Evolutionary conservation across 2,329 filamentous ascomycete genomes (phyloP).

Genomic region (Cladosporium sp.): DNA sequence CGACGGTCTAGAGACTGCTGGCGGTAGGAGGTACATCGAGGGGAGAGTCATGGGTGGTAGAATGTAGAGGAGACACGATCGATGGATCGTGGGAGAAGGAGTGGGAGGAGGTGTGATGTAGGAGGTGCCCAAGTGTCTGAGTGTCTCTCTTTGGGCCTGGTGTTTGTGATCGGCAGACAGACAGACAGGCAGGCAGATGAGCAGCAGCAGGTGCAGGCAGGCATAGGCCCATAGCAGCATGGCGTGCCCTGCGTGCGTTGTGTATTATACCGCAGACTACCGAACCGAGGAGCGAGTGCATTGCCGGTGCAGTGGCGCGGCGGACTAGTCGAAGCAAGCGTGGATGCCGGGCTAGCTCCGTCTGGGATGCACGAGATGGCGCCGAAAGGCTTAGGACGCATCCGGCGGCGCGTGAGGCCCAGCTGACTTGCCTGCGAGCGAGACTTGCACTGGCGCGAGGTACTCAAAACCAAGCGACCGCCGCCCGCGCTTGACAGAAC

Average conservation of each 20-base stretch:
- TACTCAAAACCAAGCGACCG: neutral
- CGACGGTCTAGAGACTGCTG: slow-evolving; percentile 3
- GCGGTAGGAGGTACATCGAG: neutral
- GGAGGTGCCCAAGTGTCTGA: neutral
- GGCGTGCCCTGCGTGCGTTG: neutral
- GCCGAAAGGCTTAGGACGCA: neutral
- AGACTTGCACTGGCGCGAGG: neutral
- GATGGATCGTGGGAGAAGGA: neutral
- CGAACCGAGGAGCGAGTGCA: neutral
- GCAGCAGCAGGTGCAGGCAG: neutral
- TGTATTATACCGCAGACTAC: neutral
- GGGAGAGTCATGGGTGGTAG: neutral
- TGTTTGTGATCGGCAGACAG: neutral
- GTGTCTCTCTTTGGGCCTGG: neutral
- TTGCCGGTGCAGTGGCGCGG: neutral
- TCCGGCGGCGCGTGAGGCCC: neutral
- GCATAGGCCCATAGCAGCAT: neutral
- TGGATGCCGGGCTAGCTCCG: neutral
- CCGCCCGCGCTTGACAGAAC: neutral
- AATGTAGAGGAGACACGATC: neutral
- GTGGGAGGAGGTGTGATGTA: neutral
- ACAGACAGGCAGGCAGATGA: neutral
- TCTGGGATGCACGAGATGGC: neutral
- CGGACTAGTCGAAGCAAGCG: neutral
- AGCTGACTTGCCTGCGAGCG: neutral